Base-by-base conservation (phyloP, 148 eudicot species). In the Vaccinium darrowii region DNA sequence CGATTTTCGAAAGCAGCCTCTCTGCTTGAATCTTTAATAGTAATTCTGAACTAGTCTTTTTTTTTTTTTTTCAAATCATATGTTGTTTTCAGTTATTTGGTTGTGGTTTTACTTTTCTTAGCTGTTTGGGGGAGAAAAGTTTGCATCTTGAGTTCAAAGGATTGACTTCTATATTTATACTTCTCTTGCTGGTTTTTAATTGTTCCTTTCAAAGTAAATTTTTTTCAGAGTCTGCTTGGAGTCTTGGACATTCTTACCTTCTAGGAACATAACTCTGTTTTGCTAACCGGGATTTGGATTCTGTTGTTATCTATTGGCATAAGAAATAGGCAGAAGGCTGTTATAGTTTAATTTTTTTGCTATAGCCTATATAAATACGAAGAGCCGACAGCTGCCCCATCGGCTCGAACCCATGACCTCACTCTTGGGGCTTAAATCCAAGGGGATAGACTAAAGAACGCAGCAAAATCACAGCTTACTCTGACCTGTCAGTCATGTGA, bases 71-170 rank as follows among this genome's bases (percentile, higher is more conserved):
- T 33, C 1, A 39, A 25, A 5, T 76, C 25, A 3, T 33, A 15
- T 25, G 60, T 36, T 16, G 0, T 25, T 79, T 82, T 82, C 12
- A 50, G 16, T 67, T 0, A 18, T 50, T 25, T 69, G 60, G 65
- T 50, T 51, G 73, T 51, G 27, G 57, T 81, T 63, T 81, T 39
- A 1, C 23, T 47, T 81, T 23, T 81, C 47, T 7, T 49, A n/a
- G 15, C 57, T 81, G 73, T 69, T 69, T 52, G 25, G 43, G 21
- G 84, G 84, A 43, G 75, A 69, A 69, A 50, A 82, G 49, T 49
- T 67, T 82, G 56, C 18, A 25, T 27, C 23, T 50, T 69, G 60
- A 67, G 76, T 49, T 82, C 16, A 52, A 15, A 67, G 19, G 60
- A 82, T 65, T 82, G 76, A 49, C 9, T 82, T 67, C 8, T 82